Evolutionary conservation across 2,329 filamentous ascomycete genomes (phyloP).

Genomic region (Xylariaceae sp.): DNA sequence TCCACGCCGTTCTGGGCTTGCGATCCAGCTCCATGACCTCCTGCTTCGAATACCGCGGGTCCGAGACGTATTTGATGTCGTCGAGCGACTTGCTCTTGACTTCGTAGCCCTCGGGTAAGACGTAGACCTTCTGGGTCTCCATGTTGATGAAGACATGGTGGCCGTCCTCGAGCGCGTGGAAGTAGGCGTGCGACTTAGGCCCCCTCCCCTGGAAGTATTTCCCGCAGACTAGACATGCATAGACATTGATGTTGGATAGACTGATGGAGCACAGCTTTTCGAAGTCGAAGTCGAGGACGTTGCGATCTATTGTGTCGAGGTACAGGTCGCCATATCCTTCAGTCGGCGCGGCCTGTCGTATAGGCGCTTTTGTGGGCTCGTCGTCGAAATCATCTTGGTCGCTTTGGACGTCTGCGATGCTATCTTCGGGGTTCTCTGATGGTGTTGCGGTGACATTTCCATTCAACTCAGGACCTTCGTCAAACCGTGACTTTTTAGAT

Average conservation of each 20-base stretch:
- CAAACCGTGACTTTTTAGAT: constrained; percentile 63
- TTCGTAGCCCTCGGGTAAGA: constrained; percentile 95
- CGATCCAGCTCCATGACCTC: constrained; percentile 84
- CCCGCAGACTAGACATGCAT: constrained; percentile 96
- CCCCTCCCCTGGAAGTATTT: constrained; percentile 96
- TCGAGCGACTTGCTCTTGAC: constrained; percentile 93
- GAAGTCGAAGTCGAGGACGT: constrained; percentile 96
- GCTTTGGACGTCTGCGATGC: constrained; percentile 45
- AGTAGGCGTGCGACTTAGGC: constrained; percentile 94
- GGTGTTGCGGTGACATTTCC: constrained; percentile 42
- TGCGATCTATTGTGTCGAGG: constrained; percentile 94
- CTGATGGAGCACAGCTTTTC: constrained; percentile 97
- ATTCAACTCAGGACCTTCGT: constrained; percentile 50
- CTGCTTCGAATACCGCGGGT: constrained; percentile 81
- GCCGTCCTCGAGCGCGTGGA: constrained; percentile 91
- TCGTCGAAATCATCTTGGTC: constrained; percentile 50
- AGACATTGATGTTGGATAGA: constrained; percentile 97
- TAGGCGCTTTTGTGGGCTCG: constrained; percentile 51
- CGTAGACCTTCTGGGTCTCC: constrained; percentile 88
- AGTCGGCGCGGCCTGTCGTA: constrained; percentile 77
- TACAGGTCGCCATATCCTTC: constrained; percentile 95
- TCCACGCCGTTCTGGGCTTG: constrained; percentile 68
- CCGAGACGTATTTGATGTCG: constrained; percentile 97
- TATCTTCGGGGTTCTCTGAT: constrained; percentile 38
- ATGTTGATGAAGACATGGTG: constrained; percentile 99